A percentile compares a stretch with the other conserved stretches of the same genome.
These are phyloP conservation scores for Colletotrichum sp. DNA, from an alignment of 2,329 filamentous ascomycete genomes.

Conservation along the genomic window DNA sequence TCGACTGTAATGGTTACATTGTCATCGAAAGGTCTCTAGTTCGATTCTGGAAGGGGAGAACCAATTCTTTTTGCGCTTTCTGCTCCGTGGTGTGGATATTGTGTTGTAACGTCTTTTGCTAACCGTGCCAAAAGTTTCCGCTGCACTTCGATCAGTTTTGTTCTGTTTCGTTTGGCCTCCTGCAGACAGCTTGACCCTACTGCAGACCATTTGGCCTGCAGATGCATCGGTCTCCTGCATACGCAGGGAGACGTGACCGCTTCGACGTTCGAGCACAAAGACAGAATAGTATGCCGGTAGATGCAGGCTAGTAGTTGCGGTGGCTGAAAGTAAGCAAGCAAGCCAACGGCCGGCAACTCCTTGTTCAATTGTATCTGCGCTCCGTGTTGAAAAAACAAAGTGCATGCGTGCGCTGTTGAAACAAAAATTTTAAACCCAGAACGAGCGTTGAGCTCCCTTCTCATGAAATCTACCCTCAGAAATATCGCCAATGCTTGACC, in stretches of 20 bases:
- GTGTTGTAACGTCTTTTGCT: not conserved
- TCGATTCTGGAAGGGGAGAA: constrained; percentile 21
- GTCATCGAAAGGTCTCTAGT: constrained; percentile 22
- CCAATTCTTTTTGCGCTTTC: constrained; percentile 24
- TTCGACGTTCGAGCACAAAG: not conserved
- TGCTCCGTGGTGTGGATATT: not conserved
- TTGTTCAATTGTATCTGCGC: not conserved
- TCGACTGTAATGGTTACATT: constrained; percentile 20
- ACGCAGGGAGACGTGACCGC: constrained; percentile 5
- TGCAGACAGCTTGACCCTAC: not conserved
- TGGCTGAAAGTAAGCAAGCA: not conserved
- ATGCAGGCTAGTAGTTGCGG: not conserved
- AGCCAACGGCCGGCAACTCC: not conserved
- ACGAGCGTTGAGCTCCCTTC: constrained; percentile 23
- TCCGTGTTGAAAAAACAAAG: not conserved
- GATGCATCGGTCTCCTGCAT: not conserved
- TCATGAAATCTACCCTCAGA: constrained; percentile 12
- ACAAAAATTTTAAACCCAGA: not conserved
- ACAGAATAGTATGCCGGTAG: not conserved
- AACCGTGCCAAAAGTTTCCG: not conserved
- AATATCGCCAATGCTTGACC: constrained; percentile 20
- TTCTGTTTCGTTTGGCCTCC: not conserved
- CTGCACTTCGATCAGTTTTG: not conserved
- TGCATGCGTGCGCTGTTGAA: not conserved
- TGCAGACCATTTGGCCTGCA: not conserved